These are phyloP conservation scores for Trichoderma simmonsii DNA, from an alignment of 2,329 filamentous ascomycete genomes.

Conservation along the genomic window DNA sequence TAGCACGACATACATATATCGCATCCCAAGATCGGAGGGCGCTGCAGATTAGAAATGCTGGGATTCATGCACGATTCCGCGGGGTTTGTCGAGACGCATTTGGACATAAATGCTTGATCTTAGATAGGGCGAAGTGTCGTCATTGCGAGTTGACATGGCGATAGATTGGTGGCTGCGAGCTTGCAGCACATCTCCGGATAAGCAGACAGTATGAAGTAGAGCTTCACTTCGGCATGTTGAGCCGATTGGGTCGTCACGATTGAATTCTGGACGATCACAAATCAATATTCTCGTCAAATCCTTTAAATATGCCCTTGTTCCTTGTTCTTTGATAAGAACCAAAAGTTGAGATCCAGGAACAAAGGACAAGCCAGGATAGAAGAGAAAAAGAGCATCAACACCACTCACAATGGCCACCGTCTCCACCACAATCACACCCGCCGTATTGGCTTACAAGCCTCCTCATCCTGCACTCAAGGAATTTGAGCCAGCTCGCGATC, in stretches of 20 bases:
- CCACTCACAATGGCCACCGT: constrained; percentile 10
- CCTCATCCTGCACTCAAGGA: constrained; percentile 16
- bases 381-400: background rate
- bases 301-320: background rate
- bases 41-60: background rate
- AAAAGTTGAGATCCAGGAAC: background rate
- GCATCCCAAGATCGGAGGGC: background rate
- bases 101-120: background rate
- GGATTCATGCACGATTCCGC: background rate
- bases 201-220: background rate
- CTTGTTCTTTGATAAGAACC: background rate
- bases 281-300: background rate
- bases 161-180: background rate
- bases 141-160: constrained; percentile 12
- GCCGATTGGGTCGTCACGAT: background rate
- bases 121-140: constrained; percentile 8
- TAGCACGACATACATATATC: background rate
- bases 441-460: constrained; percentile 16
- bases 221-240: background rate
- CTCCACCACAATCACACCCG: constrained; percentile 7
- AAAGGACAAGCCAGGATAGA: background rate
- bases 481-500: constrained; percentile 14
- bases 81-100: background rate
- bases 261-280: background rate
- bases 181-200: background rate